Evolutionary conservation across 2,329 filamentous ascomycete genomes (phyloP).

Genomic region (Juglanconis sp.): DNA sequence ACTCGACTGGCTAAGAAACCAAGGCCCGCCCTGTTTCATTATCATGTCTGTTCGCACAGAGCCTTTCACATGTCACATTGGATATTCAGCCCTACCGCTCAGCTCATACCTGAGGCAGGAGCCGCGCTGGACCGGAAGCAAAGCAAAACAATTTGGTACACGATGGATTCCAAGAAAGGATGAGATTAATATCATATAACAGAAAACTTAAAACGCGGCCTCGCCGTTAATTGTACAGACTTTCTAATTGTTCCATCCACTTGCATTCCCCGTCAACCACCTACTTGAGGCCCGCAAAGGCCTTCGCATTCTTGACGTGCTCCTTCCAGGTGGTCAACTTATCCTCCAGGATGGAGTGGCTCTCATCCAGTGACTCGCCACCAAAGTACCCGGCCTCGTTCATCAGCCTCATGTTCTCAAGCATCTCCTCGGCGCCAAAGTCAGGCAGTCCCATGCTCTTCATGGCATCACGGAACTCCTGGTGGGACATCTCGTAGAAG

Average conservation of each 20-base stretch:
- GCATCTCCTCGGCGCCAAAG: conserved; percentile 43
- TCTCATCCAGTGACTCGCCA: conserved; percentile 38
- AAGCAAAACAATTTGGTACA: too few relatives aligned
- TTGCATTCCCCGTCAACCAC: background rate
- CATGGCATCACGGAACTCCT: conserved; percentile 38
- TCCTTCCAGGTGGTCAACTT: conserved; percentile 41
- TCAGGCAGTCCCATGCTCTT: conserved; percentile 34
- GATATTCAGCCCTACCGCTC: too few relatives aligned
- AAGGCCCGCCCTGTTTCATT: too few relatives aligned
- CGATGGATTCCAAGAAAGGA: too few relatives aligned
- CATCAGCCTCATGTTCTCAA: conserved; percentile 52
- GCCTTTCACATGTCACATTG: too few relatives aligned
- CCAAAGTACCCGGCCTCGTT: conserved; percentile 52
- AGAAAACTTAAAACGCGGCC: too few relatives aligned
- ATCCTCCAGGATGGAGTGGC: conserved; percentile 34
- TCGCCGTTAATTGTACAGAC: background rate
- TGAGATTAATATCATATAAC: too few relatives aligned
- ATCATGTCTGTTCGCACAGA: too few relatives aligned
- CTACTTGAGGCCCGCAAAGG: conserved; percentile 35
- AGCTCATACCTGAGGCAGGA: too few relatives aligned
- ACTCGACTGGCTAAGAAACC: too few relatives aligned
- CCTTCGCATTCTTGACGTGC: conserved; percentile 30
- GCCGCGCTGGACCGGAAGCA: too few relatives aligned
- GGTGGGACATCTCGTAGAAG: conserved; percentile 34
- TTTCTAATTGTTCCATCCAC: background rate